Evolutionary conservation across 2,329 filamentous ascomycete genomes (phyloP).

Genomic region (Colletotrichum spinosum): DNA sequence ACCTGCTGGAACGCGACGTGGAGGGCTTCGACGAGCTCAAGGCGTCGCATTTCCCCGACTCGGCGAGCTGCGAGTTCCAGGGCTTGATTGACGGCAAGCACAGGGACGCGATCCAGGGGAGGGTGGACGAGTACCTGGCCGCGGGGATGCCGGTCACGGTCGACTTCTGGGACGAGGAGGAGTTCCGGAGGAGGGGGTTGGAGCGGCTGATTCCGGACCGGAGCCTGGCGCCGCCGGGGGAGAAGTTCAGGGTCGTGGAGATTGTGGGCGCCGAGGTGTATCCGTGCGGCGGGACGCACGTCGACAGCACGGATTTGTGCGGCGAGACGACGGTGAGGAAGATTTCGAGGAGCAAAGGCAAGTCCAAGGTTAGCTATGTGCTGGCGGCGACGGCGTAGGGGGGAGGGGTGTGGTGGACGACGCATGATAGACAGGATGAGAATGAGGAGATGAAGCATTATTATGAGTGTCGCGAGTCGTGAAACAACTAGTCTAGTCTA

Average conservation of each 20-base stretch:
- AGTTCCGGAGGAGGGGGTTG: constrained; percentile 66
- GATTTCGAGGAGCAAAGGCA: constrained; percentile 73
- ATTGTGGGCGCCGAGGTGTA: constrained; percentile 77
- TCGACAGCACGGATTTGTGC: constrained; percentile 67
- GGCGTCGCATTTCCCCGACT: constrained; percentile 77
- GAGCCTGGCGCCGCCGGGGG: constrained; percentile 56
- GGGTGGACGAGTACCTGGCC: constrained; percentile 68
- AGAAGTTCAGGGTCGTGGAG: constrained; percentile 74
- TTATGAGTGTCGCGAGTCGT: neutral
- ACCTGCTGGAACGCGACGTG: constrained; percentile 64
- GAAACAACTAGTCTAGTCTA: neutral
- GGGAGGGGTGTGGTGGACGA: too few relatives aligned
- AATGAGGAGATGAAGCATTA: neutral
- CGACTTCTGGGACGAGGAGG: constrained; percentile 75
- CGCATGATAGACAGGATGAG: neutral
- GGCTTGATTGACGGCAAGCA: constrained; percentile 74
- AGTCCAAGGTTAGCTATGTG: constrained; percentile 66
- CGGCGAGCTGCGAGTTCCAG: constrained; percentile 75
- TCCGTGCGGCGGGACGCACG: constrained; percentile 82
- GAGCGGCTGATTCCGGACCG: constrained; percentile 67
- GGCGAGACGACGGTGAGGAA: constrained; percentile 74
- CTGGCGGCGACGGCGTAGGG: constrained; percentile 18
- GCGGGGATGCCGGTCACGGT: constrained; percentile 70
- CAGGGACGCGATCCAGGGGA: constrained; percentile 71
- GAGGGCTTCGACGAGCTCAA: constrained; percentile 73